These are phyloP conservation scores for Gracilaria domingensis DNA, from an alignment of 23 red algal species.

Conservation along the genomic window DNA sequence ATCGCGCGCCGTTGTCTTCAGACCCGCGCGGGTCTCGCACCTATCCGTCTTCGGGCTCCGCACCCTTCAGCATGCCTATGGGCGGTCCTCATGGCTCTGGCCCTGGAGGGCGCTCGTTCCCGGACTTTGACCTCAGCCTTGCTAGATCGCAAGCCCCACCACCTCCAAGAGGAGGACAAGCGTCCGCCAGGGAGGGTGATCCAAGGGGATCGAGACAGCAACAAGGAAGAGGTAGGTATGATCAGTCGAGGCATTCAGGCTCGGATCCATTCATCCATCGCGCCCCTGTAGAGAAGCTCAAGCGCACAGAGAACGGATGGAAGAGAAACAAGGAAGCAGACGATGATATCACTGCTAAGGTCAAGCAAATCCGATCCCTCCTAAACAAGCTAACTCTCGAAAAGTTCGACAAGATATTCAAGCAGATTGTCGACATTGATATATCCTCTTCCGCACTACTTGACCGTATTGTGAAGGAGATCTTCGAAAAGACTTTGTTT, in stretches of 20 bases:
- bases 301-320: slow-evolving; percentile 90
- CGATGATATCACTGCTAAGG: slow-evolving; percentile 81
- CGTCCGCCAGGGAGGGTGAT: slow-evolving; percentile 26
- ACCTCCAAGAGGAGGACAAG: background rate
- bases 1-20: background rate
- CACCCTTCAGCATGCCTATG: slow-evolving; percentile 5
- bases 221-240: background rate
- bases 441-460: slow-evolving; percentile 76
- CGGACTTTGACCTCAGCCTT: slow-evolving; percentile 45
- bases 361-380: slow-evolving; percentile 82
- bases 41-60: background rate
- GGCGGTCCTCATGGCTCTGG: slow-evolving; percentile 25
- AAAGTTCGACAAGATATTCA: slow-evolving; percentile 97
- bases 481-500: slow-evolving; percentile 96
- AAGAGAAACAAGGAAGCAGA: slow-evolving; percentile 76
- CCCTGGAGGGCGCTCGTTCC: slow-evolving; percentile 8
- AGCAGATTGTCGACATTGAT: slow-evolving; percentile 88
- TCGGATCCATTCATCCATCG: slow-evolving; percentile 57
- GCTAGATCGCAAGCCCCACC: slow-evolving; percentile 44
- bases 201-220: slow-evolving; percentile 57
- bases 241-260: slow-evolving; percentile 28
- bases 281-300: slow-evolving; percentile 71
- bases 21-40: slow-evolving; percentile 25
- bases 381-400: slow-evolving; percentile 99
- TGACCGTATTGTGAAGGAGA: slow-evolving; percentile 83